Evolutionary conservation across 1,284 basidiomycete species (phyloP).

Genomic region (Ceratobasidium sp.): DNA sequence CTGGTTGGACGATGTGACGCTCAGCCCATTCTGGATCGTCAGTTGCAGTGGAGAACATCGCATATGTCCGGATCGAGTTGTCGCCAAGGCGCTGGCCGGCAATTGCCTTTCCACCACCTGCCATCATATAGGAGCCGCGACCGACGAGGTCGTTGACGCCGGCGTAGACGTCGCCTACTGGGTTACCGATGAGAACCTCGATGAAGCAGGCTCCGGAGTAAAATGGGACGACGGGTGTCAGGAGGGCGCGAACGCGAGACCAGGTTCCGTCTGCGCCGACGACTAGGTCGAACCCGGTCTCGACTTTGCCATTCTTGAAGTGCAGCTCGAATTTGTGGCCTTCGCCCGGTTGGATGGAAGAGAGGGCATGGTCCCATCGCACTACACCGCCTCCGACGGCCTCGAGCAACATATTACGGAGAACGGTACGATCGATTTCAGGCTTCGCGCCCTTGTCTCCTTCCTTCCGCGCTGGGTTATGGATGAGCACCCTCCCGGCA

Average conservation of each 20-base stretch:
- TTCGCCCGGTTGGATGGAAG: slow-evolving; percentile 35
- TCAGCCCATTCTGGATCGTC: slow-evolving; percentile 52
- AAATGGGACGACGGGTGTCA: slow-evolving; percentile 55
- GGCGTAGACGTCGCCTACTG: slow-evolving; percentile 51
- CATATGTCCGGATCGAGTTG: slow-evolving; percentile 56
- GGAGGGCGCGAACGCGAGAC: slow-evolving; percentile 59
- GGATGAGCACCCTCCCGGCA: slow-evolving; percentile 48
- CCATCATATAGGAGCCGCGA: slow-evolving; percentile 53
- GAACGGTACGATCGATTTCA: slow-evolving; percentile 55
- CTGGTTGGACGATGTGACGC: slow-evolving; percentile 41
- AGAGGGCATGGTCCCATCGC: slow-evolving; percentile 53
- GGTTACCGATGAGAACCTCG: slow-evolving; percentile 53
- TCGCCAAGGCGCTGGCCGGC: slow-evolving; percentile 57
- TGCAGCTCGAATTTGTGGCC: slow-evolving; percentile 36
- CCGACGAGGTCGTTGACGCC: slow-evolving; percentile 54
- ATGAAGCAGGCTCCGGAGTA: slow-evolving; percentile 59
- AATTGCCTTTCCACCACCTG: slow-evolving; percentile 53
- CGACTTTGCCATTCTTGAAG: slow-evolving; percentile 49
- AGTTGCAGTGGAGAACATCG: slow-evolving; percentile 50
- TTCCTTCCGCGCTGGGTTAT: not conserved
- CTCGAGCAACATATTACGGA: slow-evolving; percentile 53
- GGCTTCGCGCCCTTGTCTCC: slow-evolving; percentile 49
- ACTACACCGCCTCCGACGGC: slow-evolving; percentile 52
- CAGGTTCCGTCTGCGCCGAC: slow-evolving; percentile 65
- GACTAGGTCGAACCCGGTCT: slow-evolving; percentile 54